Conservation (phyloP, 257 asterid genomes). For the Petunia axillaris region DNA sequence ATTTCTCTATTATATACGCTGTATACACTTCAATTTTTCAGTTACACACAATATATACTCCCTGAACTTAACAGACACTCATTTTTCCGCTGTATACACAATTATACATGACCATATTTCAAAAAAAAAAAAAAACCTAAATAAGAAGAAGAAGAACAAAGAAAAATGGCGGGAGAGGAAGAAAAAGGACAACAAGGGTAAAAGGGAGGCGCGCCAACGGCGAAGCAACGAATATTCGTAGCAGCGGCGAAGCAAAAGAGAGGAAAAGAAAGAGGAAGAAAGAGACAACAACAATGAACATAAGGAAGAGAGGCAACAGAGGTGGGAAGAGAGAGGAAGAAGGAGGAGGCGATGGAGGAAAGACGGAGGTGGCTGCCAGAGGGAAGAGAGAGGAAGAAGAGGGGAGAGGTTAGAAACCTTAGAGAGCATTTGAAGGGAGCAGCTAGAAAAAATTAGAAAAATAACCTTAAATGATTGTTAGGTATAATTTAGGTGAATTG, state of each 20-base stretch:
- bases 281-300: too few relatives aligned
- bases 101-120: too few relatives aligned
- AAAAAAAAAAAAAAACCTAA: neutral
- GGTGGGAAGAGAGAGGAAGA: neutral
- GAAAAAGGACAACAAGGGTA: neutral
- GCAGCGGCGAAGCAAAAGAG: too few relatives aligned
- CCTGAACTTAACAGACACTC: too few relatives aligned
- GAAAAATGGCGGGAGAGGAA: neutral
- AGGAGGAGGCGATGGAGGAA: neutral
- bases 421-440: neutral
- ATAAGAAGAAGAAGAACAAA: neutral
- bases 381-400: neutral
- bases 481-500: neutral
- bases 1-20: too few relatives aligned
- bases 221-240: too few relatives aligned
- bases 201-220: too few relatives aligned
- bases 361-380: neutral
- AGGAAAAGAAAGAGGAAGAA: too few relatives aligned
- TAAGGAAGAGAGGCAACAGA: too few relatives aligned
- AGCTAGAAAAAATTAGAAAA: neutral
- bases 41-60: too few relatives aligned
- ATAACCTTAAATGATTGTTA: neutral
- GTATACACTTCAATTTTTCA: too few relatives aligned
- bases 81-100: too few relatives aligned
- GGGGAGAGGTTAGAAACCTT: neutral